A percentile compares a stretch with the other conserved stretches of the same genome.
phyloP scores from a whole-genome alignment of 202 grass and related monocot species.

The Carex sylvatica region DNA sequence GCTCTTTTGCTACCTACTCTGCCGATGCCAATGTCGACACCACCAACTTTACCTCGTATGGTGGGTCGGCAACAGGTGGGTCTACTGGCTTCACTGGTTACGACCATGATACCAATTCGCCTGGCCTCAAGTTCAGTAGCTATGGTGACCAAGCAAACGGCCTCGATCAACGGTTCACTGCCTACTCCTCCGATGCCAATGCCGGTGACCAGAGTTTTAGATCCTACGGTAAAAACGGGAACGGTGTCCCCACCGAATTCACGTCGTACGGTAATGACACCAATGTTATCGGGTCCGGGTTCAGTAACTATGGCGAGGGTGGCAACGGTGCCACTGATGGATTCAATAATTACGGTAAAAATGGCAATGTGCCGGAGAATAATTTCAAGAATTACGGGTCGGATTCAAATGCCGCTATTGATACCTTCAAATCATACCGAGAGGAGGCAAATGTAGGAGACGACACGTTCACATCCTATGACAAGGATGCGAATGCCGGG shows the following conservation, averaged over 20 bases:
- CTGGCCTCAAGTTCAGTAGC: slow-evolving; percentile 59
- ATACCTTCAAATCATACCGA: slow-evolving; percentile 69
- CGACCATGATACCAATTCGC: slow-evolving; percentile 48
- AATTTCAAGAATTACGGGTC: slow-evolving; percentile 64
- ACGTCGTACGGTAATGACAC: slow-evolving; percentile 54
- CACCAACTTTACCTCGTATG: slow-evolving; percentile 77
- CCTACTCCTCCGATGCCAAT: slow-evolving; percentile 60
- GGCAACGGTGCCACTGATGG: slow-evolving; percentile 68
- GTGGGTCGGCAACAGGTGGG: slow-evolving; percentile 48
- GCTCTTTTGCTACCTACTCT: slow-evolving; percentile 57
- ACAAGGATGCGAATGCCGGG: slow-evolving; percentile 58
- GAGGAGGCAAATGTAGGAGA: slow-evolving; percentile 65
- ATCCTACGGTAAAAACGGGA: slow-evolving; percentile 58
- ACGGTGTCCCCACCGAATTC: slow-evolving; percentile 46
- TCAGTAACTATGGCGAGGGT: slow-evolving; percentile 61
- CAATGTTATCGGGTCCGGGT: slow-evolving; percentile 56
- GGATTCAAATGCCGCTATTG: slow-evolving; percentile 54
- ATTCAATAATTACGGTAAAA: slow-evolving; percentile 48
- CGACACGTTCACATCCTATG: slow-evolving; percentile 70
- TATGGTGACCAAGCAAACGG: slow-evolving; percentile 58
- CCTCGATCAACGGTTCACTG: slow-evolving; percentile 37
- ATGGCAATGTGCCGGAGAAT: slow-evolving; percentile 62
- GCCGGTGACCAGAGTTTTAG: slow-evolving; percentile 50
- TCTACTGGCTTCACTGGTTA: slow-evolving; percentile 51
- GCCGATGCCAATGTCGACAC: slow-evolving; percentile 64